Conservation (phyloP, 495 filamentous ascomycete genomes). For the Lepidopterella palustris region DNA sequence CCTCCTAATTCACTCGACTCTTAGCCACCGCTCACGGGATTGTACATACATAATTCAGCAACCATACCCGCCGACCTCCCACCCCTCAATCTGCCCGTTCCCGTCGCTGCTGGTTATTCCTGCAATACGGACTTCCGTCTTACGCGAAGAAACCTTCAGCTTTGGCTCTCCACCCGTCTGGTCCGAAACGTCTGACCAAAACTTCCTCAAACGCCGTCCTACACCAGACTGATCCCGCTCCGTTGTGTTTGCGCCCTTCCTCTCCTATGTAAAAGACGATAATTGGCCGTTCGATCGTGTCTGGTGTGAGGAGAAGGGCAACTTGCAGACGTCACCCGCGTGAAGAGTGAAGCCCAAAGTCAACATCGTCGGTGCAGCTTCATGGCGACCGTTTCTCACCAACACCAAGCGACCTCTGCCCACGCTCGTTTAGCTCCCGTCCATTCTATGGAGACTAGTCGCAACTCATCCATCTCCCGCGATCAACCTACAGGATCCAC, state of each 20-base stretch:
- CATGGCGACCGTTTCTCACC: conserved; percentile 28
- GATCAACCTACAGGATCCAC: conserved; percentile 13
- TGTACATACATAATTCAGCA: background rate
- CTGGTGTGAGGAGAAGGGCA: background rate
- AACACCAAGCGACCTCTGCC: conserved; percentile 16
- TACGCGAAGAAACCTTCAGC: background rate
- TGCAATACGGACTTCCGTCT: background rate
- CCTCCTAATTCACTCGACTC: background rate
- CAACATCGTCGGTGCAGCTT: background rate
- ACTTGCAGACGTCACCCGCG: conserved; percentile 18
- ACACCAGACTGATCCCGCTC: background rate
- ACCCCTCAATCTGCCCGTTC: background rate
- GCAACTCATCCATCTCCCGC: conserved; percentile 24
- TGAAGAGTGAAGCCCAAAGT: background rate
- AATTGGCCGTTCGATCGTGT: background rate
- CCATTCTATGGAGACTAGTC: conserved; percentile 23
- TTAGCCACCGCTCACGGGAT: background rate
- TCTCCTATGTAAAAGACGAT: background rate
- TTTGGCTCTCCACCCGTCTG: background rate
- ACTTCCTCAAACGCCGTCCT: background rate
- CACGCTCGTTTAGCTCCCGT: conserved; percentile 14
- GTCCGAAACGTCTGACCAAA: background rate
- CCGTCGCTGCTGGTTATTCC: background rate
- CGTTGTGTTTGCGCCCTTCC: background rate
- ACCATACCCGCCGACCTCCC: background rate